Conservation (phyloP, 106 monocot species). For the Cymbidium sinense region DNA sequence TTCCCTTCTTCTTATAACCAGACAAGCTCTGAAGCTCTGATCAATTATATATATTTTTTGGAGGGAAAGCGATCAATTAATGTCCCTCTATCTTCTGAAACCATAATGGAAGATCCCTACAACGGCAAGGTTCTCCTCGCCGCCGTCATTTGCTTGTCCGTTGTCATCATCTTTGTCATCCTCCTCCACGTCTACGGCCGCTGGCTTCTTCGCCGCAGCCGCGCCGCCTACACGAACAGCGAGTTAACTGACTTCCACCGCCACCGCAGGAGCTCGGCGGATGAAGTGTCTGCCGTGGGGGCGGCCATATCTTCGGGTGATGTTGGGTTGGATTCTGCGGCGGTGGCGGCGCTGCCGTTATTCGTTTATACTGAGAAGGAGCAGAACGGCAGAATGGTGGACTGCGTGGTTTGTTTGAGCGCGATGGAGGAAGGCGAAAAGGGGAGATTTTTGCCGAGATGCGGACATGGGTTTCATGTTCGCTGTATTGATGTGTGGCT, state of each 20-base stretch:
- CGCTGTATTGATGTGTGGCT: constrained; percentile 23
- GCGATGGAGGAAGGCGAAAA: constrained; percentile 9
- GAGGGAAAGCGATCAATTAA: too few relatives aligned
- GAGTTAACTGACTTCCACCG: not conserved
- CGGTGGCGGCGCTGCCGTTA: constrained; percentile 3
- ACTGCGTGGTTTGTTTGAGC: constrained; percentile 13
- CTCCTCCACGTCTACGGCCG: constrained; percentile 22
- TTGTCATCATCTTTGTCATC: constrained; percentile 16
- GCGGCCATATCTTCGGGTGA: too few relatives aligned
- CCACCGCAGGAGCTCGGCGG: not conserved
- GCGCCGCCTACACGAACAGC: not conserved
- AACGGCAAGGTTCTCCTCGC: constrained; percentile 13
- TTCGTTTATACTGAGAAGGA: not conserved
- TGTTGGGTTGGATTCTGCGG: not conserved
- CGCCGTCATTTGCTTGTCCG: constrained; percentile 14
- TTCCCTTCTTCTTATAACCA: not conserved
- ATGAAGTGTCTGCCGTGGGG: not conserved
- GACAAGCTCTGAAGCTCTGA: too few relatives aligned
- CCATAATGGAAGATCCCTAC: not conserved
- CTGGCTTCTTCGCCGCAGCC: constrained; percentile 14
- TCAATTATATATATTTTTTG: too few relatives aligned
- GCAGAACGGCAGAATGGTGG: not conserved
- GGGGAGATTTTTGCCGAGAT: constrained; percentile 15
- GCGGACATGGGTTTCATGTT: constrained; percentile 17
- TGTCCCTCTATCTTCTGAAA: not conserved